Conservation (phyloP, 2,329 filamentous ascomycete species). For the Cordyceps farinosa region DNA sequence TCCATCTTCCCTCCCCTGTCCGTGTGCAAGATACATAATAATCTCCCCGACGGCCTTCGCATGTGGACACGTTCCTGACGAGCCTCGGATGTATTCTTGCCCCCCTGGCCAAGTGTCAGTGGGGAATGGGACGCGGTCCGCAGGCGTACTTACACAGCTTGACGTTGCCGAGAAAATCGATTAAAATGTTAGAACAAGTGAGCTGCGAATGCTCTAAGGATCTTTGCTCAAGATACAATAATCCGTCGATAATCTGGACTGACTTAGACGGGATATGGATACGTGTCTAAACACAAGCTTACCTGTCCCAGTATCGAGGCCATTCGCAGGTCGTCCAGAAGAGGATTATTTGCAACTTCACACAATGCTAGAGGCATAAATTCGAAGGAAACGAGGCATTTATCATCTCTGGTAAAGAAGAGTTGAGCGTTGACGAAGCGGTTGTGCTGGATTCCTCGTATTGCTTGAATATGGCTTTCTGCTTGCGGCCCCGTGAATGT, state of each 20-base stretch:
- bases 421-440: constrained; percentile 5
- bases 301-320: constrained; percentile 17
- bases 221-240: constrained; percentile 17
- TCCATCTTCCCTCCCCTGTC: not conserved
- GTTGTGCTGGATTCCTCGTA: constrained; percentile 9
- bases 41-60: not conserved
- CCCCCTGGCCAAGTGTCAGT: constrained; percentile 13
- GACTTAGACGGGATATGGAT: not conserved
- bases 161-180: constrained; percentile 10
- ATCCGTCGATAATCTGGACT: constrained; percentile 12
- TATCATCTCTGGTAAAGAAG: constrained; percentile 1
- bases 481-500: not conserved
- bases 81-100: constrained; percentile 11
- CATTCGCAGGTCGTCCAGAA: constrained; percentile 14
- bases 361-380: constrained; percentile 19
- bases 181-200: constrained; percentile 17
- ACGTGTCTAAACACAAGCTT: not conserved
- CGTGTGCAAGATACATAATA: constrained; percentile 1
- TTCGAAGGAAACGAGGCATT: constrained; percentile 11
- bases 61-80: not conserved
- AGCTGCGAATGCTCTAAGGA: constrained; percentile 14
- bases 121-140: not conserved
- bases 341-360: constrained; percentile 12
- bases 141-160: constrained; percentile 16
- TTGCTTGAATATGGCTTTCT: not conserved